Evolutionary conservation across 345 rosid genomes (phyloP).

Genomic region (Euclidium syriacum): DNA sequence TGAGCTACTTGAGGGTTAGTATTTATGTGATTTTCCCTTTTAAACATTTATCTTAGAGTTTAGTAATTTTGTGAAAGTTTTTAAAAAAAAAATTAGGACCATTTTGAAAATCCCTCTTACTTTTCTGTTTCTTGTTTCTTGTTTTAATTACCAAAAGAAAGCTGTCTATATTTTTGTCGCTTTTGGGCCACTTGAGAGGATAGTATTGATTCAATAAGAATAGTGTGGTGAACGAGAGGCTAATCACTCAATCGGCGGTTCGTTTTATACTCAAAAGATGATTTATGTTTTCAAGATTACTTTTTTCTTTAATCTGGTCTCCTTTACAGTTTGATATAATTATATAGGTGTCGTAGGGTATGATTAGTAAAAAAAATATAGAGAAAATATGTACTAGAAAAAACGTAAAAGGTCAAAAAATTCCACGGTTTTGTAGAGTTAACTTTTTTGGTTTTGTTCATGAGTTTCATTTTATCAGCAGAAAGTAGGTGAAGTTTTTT

Average conservation of each 20-base stretch:
- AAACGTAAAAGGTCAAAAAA: too few species aligned
- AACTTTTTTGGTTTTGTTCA: too few species aligned
- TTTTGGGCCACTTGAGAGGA: conserved; percentile 9
- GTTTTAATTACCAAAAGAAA: not conserved
- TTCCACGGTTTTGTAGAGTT: too few species aligned
- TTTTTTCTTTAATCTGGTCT: not conserved
- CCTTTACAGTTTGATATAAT: not conserved
- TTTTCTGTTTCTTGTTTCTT: not conserved
- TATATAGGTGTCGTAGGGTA: too few species aligned
- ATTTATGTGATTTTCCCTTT: too few species aligned
- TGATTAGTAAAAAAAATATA: too few species aligned
- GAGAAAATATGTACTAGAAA: too few species aligned
- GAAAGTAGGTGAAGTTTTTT: too few species aligned
- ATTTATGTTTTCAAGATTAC: conserved; percentile 20
- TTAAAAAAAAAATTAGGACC: not conserved
- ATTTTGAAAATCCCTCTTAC: not conserved
- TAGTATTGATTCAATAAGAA: not conserved
- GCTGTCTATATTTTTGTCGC: not conserved
- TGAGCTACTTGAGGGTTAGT: too few species aligned
- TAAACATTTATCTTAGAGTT: too few species aligned
- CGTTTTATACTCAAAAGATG: conserved; percentile 12
- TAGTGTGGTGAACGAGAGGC: not conserved
- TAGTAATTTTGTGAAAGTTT: too few species aligned
- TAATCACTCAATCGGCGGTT: conserved; percentile 18
- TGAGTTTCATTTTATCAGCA: too few species aligned